Conservation (phyloP, 305 asterid species). For the Fraxinus paxiana region DNA sequence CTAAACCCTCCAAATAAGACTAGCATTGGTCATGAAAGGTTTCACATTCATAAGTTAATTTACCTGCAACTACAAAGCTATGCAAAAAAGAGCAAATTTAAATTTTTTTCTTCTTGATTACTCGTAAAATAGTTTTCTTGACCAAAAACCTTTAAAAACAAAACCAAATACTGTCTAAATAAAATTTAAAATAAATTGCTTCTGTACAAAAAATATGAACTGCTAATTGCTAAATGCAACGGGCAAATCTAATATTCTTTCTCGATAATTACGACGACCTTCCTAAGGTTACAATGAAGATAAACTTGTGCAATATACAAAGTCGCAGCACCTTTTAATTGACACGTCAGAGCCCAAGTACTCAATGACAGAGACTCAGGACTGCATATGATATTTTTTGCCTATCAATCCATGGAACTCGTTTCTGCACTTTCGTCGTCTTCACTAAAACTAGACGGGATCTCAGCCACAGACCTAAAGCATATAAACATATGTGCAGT, state of each 20-base stretch:
- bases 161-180: neutral
- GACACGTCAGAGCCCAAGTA: neutral
- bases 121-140: neutral
- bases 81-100: neutral
- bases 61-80: neutral
- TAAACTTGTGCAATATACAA: conserved; percentile 26
- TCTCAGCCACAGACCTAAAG: conserved; percentile 44
- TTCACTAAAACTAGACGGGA: conserved; percentile 60
- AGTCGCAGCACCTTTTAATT: conserved; percentile 4
- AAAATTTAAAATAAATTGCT: neutral
- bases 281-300: conserved; percentile 21
- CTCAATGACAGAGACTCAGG: neutral
- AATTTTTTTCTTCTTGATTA: neutral
- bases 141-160: neutral
- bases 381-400: neutral
- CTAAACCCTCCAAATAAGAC: neutral
- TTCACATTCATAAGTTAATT: neutral
- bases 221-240: neutral
- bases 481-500: neutral
- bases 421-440: conserved; percentile 68
- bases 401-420: conserved; percentile 47
- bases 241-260: neutral
- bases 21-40: neutral
- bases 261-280: neutral
- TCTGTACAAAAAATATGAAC: neutral